Evolutionary conservation across 2,329 filamentous ascomycete species (phyloP).

Genomic region (Cladosporium sp.): DNA sequence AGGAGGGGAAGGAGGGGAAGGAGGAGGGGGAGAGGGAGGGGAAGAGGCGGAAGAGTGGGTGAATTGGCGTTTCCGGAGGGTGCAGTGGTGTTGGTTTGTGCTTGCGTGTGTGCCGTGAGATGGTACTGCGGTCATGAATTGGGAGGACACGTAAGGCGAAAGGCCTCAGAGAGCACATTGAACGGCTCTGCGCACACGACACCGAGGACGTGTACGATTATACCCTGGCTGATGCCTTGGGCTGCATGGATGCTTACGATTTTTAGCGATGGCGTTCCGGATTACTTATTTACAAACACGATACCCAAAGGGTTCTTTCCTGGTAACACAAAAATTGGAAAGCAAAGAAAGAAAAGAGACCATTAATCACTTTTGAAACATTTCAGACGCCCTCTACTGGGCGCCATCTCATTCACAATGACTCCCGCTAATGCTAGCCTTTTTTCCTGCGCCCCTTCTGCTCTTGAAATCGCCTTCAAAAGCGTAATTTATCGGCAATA

Average conservation of each 20-base stretch:
- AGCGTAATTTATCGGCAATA: constrained; percentile 4
- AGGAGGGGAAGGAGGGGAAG: constrained; percentile 1
- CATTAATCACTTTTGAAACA: background rate
- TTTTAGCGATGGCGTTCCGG: constrained; percentile 19
- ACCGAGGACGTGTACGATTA: too few relatives aligned
- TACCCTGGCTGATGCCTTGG: too few relatives aligned
- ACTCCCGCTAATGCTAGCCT: constrained; percentile 13
- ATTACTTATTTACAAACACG: background rate
- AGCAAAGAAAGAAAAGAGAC: background rate
- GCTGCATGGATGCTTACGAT: background rate
- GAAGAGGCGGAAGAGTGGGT: constrained; percentile 13
- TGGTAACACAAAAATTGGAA: background rate
- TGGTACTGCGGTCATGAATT: background rate
- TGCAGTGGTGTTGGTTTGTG: background rate
- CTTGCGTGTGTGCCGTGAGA: background rate
- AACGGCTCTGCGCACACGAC: background rate
- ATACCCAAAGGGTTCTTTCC: background rate
- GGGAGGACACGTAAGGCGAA: background rate
- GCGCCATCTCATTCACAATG: constrained; percentile 12
- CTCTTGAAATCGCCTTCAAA: background rate
- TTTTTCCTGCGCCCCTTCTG: background rate
- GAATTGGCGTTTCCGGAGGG: background rate
- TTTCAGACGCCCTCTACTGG: constrained; percentile 12
- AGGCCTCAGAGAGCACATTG: background rate
- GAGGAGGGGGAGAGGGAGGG: constrained; percentile 14